Conservation (phyloP, 352 stramenopile genomes). For the Phytopythium ostracodes region DNA sequence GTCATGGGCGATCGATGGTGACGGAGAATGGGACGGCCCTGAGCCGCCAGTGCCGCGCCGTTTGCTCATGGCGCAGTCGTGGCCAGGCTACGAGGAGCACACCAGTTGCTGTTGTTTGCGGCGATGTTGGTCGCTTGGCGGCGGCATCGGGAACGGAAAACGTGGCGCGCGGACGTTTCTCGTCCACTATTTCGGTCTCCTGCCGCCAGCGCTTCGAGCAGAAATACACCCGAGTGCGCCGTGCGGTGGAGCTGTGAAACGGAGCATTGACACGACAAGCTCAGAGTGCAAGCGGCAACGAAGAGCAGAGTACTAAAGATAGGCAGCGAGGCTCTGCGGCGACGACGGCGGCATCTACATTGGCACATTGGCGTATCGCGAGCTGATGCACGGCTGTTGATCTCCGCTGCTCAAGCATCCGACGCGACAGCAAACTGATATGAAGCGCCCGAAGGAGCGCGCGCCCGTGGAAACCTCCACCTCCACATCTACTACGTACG, state of each 20-base stretch:
- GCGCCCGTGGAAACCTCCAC: neutral
- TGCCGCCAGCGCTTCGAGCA: neutral
- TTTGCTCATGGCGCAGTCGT: conserved; percentile 18
- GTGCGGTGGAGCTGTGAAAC: neutral
- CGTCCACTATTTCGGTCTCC: neutral
- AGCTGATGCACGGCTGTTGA: neutral
- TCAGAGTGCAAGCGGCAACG: too few species aligned
- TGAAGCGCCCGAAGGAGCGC: neutral
- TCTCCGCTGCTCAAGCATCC: neutral
- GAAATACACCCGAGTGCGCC: neutral
- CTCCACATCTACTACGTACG: conserved; percentile 6
- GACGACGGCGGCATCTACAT: neutral
- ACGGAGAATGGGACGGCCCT: neutral
- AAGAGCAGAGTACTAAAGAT: neutral
- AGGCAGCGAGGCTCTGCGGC: neutral
- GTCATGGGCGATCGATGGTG: neutral
- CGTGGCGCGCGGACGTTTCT: neutral
- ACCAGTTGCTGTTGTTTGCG: neutral
- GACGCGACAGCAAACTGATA: conserved; percentile 11
- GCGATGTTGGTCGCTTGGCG: neutral
- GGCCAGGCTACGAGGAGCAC: neutral
- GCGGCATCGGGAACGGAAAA: neutral
- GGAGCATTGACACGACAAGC: neutral
- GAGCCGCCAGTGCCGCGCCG: conserved; percentile 6
- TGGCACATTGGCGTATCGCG: neutral